phyloP scores from a whole-genome alignment of 169 alveolate genomes.

The Plasmodium vivax region DNA sequence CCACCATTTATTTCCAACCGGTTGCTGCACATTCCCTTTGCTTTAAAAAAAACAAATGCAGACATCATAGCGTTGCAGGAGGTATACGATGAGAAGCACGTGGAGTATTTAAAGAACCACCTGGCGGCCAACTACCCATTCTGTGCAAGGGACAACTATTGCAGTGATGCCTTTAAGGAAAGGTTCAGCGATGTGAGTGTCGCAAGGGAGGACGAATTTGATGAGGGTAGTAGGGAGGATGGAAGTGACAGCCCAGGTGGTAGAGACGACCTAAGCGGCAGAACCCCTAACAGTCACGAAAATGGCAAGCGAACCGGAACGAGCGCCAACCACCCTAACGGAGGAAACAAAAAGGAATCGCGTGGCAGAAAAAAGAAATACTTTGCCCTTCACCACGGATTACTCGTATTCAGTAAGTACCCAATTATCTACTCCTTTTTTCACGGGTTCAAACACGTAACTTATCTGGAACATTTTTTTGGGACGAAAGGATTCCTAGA shows the following conservation, averaged over 20 bases:
- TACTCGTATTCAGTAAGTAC: conserved; percentile 89
- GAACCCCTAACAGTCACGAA: neutral
- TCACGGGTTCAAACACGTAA: conserved; percentile 89
- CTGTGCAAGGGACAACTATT: conserved; percentile 80
- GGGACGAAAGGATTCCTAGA: conserved; percentile 92
- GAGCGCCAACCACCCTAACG: neutral
- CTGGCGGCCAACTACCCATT: conserved; percentile 87
- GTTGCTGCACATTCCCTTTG: conserved; percentile 88
- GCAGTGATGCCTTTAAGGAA: conserved; percentile 2
- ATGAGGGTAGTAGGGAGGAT: neutral
- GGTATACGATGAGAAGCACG: conserved; percentile 88
- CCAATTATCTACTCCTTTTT: conserved; percentile 89
- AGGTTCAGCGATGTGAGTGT: neutral
- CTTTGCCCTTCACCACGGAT: conserved; percentile 88
- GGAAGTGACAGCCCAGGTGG: neutral
- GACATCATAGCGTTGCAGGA: conserved; percentile 92
- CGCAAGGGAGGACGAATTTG: neutral
- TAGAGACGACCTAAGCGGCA: neutral
- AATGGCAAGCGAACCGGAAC: neutral
- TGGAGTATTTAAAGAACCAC: conserved; percentile 84
- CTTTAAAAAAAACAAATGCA: conserved; percentile 86
- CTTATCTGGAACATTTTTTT: conserved; percentile 88
- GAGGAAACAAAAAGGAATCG: neutral
- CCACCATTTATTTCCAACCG: conserved; percentile 91
- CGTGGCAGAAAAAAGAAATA: conserved; percentile 16